A percentile compares a stretch with the other conserved stretches of the same genome.
Evolutionary conservation across 257 asterid genomes (phyloP).

Genomic region (Solanum virginianum): DNA sequence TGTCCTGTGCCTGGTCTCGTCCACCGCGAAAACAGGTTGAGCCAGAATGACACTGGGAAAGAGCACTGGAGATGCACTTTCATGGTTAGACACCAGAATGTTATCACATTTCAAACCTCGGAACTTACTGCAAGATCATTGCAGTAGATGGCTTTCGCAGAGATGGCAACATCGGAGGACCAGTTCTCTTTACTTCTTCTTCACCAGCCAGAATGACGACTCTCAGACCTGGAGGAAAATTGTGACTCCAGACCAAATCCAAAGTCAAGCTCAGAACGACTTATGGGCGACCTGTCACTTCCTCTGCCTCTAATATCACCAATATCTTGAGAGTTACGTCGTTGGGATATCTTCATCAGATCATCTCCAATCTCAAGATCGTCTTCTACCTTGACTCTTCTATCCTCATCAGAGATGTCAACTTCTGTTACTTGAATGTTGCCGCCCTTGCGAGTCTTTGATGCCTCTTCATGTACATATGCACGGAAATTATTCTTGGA

Average conservation of each 20-base stretch:
- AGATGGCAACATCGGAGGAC: background rate
- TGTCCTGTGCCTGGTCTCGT: background rate
- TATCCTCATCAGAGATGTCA: slow-evolving; percentile 4
- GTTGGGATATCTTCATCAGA: slow-evolving; percentile 28
- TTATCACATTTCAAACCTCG: background rate
- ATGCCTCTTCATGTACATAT: slow-evolving; percentile 5
- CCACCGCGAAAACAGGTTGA: background rate
- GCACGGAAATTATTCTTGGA: slow-evolving; percentile 20
- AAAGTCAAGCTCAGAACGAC: background rate
- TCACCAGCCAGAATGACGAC: background rate
- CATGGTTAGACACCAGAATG: background rate
- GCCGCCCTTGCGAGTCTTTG: background rate
- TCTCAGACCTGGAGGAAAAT: background rate
- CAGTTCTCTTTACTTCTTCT: background rate
- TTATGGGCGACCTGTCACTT: slow-evolving; percentile 1
- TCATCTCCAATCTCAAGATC: slow-evolving; percentile 31
- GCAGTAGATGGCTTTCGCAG: background rate
- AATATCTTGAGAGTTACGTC: slow-evolving; percentile 17
- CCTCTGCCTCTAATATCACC: slow-evolving; percentile 1
- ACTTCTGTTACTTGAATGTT: background rate
- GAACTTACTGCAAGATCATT: background rate
- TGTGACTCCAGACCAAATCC: background rate
- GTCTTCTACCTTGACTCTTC: slow-evolving; percentile 35
- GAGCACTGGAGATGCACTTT: background rate
- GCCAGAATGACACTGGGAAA: background rate